These are phyloP conservation scores for Leptographium wingfieldii DNA, from an alignment of 2,329 filamentous ascomycete genomes.

Conservation along the genomic window DNA sequence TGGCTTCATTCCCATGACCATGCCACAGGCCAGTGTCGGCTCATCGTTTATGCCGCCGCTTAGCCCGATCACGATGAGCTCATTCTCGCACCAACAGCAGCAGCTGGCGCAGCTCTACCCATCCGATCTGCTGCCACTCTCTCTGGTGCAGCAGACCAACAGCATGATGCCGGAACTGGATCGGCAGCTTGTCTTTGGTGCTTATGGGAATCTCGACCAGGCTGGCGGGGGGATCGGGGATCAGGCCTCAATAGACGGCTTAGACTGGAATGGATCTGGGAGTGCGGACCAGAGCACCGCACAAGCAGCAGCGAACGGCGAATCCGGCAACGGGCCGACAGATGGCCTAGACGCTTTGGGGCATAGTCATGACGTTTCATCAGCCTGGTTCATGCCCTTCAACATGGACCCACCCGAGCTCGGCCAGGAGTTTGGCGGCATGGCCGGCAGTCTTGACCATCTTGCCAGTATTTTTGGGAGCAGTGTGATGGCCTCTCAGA, in stretches of 20 bases:
- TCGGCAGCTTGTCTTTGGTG: conserved; percentile 62
- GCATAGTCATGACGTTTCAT: conserved; percentile 35
- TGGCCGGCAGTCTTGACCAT: conserved; percentile 30
- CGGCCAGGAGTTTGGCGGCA: conserved; percentile 31
- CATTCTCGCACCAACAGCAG: conserved; percentile 19
- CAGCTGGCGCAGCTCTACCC: conserved; percentile 29
- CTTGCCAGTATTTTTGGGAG: conserved; percentile 36
- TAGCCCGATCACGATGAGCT: conserved; percentile 31
- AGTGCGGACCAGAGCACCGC: conserved; percentile 11
- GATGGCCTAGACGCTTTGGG: conserved; percentile 18
- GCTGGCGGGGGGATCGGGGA: conserved; percentile 27
- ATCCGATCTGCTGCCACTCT: conserved; percentile 39
- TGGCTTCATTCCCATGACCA: conserved; percentile 28
- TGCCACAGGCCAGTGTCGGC: conserved; percentile 32
- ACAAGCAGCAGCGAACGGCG: conserved; percentile 1
- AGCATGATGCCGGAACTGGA: conserved; percentile 57
- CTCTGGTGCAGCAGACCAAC: conserved; percentile 33
- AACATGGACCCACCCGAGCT: conserved; percentile 69
- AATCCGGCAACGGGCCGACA: neutral
- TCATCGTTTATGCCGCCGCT: conserved; percentile 37
- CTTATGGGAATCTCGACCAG: conserved; percentile 45
- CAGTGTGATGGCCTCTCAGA: conserved; percentile 22
- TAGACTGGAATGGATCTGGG: conserved; percentile 25
- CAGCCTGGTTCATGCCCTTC: conserved; percentile 87
- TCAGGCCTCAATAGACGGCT: conserved; percentile 28